Base-by-base conservation (phyloP, 2,329 filamentous ascomycete genomes). In the Cryphonectria nitschkei region DNA sequence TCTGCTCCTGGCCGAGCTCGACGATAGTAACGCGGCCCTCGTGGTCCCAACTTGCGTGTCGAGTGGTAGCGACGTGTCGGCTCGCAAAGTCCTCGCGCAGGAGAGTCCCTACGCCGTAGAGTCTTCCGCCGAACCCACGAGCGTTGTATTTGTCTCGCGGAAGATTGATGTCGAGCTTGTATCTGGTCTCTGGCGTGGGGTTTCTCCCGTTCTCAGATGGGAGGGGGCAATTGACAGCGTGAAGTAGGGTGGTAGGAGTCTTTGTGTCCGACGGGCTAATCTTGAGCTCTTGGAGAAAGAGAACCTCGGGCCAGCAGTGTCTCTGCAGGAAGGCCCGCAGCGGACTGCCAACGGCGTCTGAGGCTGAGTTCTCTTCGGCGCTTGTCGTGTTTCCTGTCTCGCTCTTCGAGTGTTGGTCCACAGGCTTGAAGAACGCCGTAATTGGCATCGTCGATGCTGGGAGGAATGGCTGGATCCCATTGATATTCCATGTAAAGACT, bases 81-180 rank as follows among this genome's bases (percentile, higher is more conserved):
- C 70, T 39, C 14, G 77, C 71, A 66, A 85, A 82, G 73, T 87
- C 84, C 14, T 79, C 76, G 2, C 85, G 80, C 19, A 87, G 74
- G 61, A 88, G 80, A 34, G 82, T 83, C 39, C 82, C 84, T 1
- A 88, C 84, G 16, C 86, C 86, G 73, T 88, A 86, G 0, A 87
- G 77, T 71, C 82, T 86, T 1, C 86, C 82, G 1, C 80, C 83
- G 62, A 84, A 84, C 0, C 84, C 85, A 1, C 79, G 80, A 3
- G 84, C 85, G 73, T 88, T 88, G 75, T 82, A 76, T 41, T 76
- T 81, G 75, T 88, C 85, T 3, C 77, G 78, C 0, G 86, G 85
- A 0, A 88, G 79, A 62, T 80, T 83, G 74, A 85, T 84, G 70
- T 83, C 77, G 0, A 82, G 68, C 6, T 62, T 74, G 68, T 77